These are phyloP conservation scores for Arbutus unedo DNA, from an alignment of 148 eudicot species.

Conservation along the genomic window DNA sequence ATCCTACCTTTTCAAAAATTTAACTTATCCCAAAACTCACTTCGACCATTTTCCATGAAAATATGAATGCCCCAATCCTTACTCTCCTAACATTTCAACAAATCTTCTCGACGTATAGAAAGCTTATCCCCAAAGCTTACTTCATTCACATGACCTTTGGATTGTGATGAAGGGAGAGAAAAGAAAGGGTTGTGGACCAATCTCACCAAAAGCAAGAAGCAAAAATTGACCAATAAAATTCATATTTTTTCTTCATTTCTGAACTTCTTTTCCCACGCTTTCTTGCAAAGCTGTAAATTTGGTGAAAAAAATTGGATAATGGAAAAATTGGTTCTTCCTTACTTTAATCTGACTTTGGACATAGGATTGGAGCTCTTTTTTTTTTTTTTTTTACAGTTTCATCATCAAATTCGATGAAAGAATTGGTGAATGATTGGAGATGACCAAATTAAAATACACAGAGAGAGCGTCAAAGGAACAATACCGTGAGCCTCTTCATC, in stretches of 20 bases:
- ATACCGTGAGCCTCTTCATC: conserved; percentile 62
- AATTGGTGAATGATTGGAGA: background rate
- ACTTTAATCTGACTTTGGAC: background rate
- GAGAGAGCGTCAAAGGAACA: background rate
- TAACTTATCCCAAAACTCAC: too few relatives aligned
- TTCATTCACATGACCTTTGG: background rate
- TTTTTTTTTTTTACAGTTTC: background rate
- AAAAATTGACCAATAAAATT: background rate
- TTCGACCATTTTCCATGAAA: too few relatives aligned
- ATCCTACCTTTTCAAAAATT: too few relatives aligned
- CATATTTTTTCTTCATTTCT: background rate
- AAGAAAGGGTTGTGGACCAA: background rate
- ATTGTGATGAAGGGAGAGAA: too few relatives aligned
- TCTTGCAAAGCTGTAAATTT: too few relatives aligned
- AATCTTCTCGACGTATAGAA: background rate
- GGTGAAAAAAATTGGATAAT: too few relatives aligned
- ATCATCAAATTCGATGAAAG: background rate
- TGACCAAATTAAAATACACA: background rate
- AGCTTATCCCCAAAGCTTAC: background rate
- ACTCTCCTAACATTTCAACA: background rate
- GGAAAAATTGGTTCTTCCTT: too few relatives aligned
- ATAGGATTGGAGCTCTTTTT: background rate
- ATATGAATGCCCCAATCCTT: background rate
- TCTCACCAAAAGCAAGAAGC: background rate
- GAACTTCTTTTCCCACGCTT: too few relatives aligned